Base-by-base conservation (phyloP, 331 rosid genomes). In the Acacia pycnantha region DNA sequence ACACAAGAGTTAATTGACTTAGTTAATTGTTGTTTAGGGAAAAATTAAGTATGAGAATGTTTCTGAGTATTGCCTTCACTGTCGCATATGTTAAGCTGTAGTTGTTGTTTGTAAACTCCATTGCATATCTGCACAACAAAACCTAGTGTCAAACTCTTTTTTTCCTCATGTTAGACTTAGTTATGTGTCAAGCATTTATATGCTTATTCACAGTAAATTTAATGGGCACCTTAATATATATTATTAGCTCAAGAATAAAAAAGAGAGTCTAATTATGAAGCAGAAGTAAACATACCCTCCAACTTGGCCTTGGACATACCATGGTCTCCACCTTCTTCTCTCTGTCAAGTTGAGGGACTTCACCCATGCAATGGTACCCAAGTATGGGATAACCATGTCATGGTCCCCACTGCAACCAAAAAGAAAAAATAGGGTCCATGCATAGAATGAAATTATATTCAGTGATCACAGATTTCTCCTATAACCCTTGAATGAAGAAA, bases 231-330 rank as follows among this genome's bases (percentile, higher is more conserved):
- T 56, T 21, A 29, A 9, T n/a, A 1, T 51, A 35, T 5, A 35
- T 35, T 5, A 53, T 6, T 53, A 53, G 24, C 61, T 53, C 26
- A 54, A 54, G 41, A 54, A 54, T 21, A 27, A 62, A 27, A 26
- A 37, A 37, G 9, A 62, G 27, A 27, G 47, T 44, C 11, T 44
- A 11, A 44, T 44, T 46, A 46, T 11, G 4, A 46, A 37, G 40
- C 21, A 16, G 46, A 19, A 66, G 71, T 33, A 43, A 74, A 8
- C 84, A 5, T 74, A 82, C 82, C 85, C 85, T 59, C 48, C 82
- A 46, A 82, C 70, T 82, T 82, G 85, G 3, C 77, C 53, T 11
- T 82, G 73, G n/a, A 82, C 85, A 31, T 29, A 22, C 85, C 85
- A 76, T 22, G 82, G 82, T 79, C 50, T 71, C 86, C 86, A 83